Conservation (phyloP, 257 asterid genomes). For the Leptodermis oblonga region DNA sequence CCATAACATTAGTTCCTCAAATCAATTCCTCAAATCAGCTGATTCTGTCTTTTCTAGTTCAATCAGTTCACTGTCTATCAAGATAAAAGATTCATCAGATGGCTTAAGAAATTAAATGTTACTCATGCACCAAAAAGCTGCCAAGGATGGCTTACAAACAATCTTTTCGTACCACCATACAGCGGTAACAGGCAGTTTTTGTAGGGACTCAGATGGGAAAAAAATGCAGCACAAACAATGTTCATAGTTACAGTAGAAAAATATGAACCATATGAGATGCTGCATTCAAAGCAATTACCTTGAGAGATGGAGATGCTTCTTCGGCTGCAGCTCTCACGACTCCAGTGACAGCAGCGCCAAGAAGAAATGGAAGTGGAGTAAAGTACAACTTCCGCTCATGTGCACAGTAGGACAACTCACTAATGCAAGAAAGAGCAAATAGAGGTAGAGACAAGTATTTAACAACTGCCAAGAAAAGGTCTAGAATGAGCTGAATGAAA, state of each 20-base stretch:
- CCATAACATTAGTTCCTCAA: neutral
- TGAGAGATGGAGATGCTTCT: conserved; percentile 65
- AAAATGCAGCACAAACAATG: neutral
- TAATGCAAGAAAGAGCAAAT: conserved; percentile 53
- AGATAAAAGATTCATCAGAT: neutral
- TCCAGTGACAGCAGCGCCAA: conserved; percentile 71
- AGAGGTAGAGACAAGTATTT: conserved; percentile 61
- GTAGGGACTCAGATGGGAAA: neutral
- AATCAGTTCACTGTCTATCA: neutral
- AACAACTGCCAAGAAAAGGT: conserved; percentile 49
- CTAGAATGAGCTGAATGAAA: conserved; percentile 72
- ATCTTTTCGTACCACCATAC: neutral
- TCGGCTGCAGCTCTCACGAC: conserved; percentile 58
- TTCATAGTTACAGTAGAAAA: neutral
- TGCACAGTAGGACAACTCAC: conserved; percentile 94
- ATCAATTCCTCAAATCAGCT: neutral
- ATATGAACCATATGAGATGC: neutral
- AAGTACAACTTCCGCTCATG: conserved; percentile 77
- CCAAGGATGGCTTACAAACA: neutral
- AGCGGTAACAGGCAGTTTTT: neutral
- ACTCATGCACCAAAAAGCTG: neutral
- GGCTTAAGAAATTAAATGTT: neutral
- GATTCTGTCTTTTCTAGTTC: neutral
- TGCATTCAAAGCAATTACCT: conserved; percentile 40
- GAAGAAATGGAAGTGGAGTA: conserved; percentile 62